A percentile compares a stretch with the other conserved stretches of the same genome.
These are phyloP conservation scores for Malassezia vespertilionis DNA, from an alignment of 1,284 basidiomycete genomes.

Conservation along the genomic window DNA sequence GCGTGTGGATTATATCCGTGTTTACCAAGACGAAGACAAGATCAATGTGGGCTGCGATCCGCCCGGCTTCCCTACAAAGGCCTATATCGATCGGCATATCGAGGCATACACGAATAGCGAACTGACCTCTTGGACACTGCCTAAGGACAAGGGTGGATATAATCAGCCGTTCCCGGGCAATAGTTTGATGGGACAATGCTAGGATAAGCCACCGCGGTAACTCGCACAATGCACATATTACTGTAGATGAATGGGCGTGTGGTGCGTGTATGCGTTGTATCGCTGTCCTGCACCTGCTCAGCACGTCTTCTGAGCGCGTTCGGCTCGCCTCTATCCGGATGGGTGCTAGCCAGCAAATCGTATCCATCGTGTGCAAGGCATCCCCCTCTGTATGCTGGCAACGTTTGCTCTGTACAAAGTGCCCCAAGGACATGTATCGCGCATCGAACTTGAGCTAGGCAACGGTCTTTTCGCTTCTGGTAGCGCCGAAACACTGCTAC, in stretches of 20 bases:
- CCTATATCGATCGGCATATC: conserved; percentile 39
- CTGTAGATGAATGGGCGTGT: too few relatives aligned
- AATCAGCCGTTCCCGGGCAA: conserved; percentile 24
- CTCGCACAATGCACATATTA: conserved; percentile 18
- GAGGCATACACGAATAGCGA: conserved; percentile 41
- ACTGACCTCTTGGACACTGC: conserved; percentile 33
- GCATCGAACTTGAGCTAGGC: too few relatives aligned
- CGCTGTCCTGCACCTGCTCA: too few relatives aligned
- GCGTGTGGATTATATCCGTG: conserved; percentile 29
- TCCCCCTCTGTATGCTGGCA: too few relatives aligned
- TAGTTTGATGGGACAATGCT: conserved; percentile 23
- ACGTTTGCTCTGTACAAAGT: too few relatives aligned
- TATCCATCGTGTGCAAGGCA: background rate
- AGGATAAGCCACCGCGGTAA: conserved; percentile 18
- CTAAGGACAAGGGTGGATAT: conserved; percentile 25
- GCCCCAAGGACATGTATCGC: too few relatives aligned
- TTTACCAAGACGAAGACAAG: conserved; percentile 34
- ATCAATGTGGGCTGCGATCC: conserved; percentile 49
- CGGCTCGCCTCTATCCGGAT: too few relatives aligned
- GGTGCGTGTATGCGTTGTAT: too few relatives aligned
- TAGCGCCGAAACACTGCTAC: too few relatives aligned
- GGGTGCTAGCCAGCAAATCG: background rate
- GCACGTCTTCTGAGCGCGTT: too few relatives aligned
- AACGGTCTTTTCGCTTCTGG: too few relatives aligned
- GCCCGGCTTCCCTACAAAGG: conserved; percentile 32